Base-by-base conservation (phyloP, 208 protist species). In the Trichomonas vaginalis region DNA sequence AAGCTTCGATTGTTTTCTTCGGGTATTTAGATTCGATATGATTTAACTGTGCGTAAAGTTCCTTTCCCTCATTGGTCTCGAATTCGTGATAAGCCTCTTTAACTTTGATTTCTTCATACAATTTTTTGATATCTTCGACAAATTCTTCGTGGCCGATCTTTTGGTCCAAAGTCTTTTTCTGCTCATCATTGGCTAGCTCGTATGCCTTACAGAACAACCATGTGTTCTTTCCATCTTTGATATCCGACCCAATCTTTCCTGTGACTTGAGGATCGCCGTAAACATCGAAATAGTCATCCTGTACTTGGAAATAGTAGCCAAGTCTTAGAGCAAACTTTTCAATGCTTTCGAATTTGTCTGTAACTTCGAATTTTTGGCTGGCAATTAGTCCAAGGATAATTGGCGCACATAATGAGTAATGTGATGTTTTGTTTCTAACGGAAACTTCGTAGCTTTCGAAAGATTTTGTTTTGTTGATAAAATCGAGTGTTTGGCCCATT, bases 141-240 rank as follows among this genome's bases (percentile, higher is more conserved):
- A 27, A 80, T 80, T 80, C 61, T 80, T 80, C 23, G n/a, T n/a
- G n/a, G 8, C 61, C 61, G 23, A 80, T 80, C 4, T 32, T 80
- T n/a, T n/a, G 4, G 17, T 35, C 4, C 8, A 86, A 42, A 42
- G 23, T 17, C 17, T 86, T 17, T 42, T 42, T 39, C 17, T 86
- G 79, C 6, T 37, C 1, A 21, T 86, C 79, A 42, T 86, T 86
- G 1, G 35, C 79, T 42, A n/a, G 17, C 17, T 86, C 35, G 42
- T n/a, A 98, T 15, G 97, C 98, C 0, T 96, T 61, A 56, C 98
- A 98, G n/a, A 98, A 97, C 35, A 99, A 97, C 98, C 98, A 99
- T 23, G 98, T 98, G 97, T 98, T 99, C 96, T 98, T 98, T 39
- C 97, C 96, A 90, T 98, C 97, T 48, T 96, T 83, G 42, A 98